These are phyloP conservation scores for Phaffomyces opuntiae DNA, from an alignment of 805 yeast species.

Conservation along the genomic window DNA sequence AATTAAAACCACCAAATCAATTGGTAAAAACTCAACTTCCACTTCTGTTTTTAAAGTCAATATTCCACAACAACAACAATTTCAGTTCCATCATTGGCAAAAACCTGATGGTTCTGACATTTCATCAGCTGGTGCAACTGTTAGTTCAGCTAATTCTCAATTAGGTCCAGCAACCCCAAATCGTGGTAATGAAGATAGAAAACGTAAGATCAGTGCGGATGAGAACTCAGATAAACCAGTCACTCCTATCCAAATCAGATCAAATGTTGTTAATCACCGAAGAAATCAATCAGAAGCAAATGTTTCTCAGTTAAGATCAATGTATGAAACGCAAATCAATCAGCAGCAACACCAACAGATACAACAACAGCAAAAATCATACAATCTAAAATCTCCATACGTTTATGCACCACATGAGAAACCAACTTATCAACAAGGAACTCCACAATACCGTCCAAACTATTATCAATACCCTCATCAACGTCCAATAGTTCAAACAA, in stretches of 20 bases:
- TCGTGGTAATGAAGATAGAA: conserved; percentile 3
- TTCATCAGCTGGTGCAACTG: conserved; percentile 6
- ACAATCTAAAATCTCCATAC: conserved; percentile 10
- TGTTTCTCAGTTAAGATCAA: conserved; percentile 19
- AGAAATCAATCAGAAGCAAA: conserved; percentile 25
- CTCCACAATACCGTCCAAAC: conserved; percentile 2
- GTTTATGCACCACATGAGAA: conserved; percentile 7
- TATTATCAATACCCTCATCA: conserved; percentile 7
- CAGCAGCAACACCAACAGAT: not conserved
- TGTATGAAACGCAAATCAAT: conserved; percentile 14
- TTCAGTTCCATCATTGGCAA: conserved; percentile 26
- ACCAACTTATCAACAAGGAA: not conserved
- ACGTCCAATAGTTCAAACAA: not conserved
- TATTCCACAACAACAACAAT: conserved; percentile 22
- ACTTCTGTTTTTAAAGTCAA: conserved; percentile 23
- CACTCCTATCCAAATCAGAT: not conserved
- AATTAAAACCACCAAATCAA: not conserved
- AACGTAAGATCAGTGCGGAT: conserved; percentile 3
- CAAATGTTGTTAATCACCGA: conserved; percentile 11
- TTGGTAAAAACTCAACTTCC: conserved; percentile 3
- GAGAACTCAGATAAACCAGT: not conserved
- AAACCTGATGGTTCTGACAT: conserved; percentile 15
- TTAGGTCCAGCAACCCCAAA: conserved; percentile 1
- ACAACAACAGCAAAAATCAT: not conserved
- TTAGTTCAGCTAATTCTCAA: not conserved